Evolutionary conservation across 176 grass and related monocot genomes (phyloP).

Genomic region (Avena eriantha): DNA sequence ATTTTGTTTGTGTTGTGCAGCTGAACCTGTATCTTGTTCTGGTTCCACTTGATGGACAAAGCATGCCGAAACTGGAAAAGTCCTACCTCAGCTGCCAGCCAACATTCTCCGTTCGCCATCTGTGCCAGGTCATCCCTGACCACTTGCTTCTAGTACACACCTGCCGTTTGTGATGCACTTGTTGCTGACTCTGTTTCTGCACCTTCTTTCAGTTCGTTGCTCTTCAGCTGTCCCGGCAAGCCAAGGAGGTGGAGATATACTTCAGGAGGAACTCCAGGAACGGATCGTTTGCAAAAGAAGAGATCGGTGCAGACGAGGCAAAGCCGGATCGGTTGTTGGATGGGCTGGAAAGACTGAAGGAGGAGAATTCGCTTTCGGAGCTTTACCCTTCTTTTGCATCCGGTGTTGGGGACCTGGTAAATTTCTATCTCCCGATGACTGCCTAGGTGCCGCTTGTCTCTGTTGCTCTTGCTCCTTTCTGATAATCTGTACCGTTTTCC

Average conservation of each 20-base stretch:
- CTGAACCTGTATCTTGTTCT: conserved; percentile 61
- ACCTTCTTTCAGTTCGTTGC: conserved; percentile 49
- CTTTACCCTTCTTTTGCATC: conserved; percentile 44
- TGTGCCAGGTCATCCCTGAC: conserved; percentile 60
- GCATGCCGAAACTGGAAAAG: conserved; percentile 59
- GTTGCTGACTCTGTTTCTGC: conserved; percentile 8
- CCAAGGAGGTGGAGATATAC: conserved; percentile 59
- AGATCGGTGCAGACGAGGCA: conserved; percentile 5
- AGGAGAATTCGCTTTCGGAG: conserved; percentile 56
- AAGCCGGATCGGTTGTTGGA: not conserved
- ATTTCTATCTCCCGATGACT: not conserved
- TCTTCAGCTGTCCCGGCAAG: conserved; percentile 54
- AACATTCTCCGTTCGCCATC: conserved; percentile 60
- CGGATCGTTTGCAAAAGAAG: conserved; percentile 15
- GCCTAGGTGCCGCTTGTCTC: not conserved
- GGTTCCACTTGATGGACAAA: conserved; percentile 65
- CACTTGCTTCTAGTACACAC: conserved; percentile 9
- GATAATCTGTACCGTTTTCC: conserved; percentile 6
- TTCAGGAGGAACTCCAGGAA: conserved; percentile 37
- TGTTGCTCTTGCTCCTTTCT: not conserved
- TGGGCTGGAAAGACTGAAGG: conserved; percentile 49
- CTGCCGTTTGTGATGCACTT: not conserved
- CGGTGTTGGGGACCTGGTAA: conserved; percentile 59
- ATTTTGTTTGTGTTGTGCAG: conserved; percentile 48
- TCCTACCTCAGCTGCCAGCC: conserved; percentile 61